Conservation (phyloP, 441 rosid species). For the Pelargonium myrrhifolium region DNA sequence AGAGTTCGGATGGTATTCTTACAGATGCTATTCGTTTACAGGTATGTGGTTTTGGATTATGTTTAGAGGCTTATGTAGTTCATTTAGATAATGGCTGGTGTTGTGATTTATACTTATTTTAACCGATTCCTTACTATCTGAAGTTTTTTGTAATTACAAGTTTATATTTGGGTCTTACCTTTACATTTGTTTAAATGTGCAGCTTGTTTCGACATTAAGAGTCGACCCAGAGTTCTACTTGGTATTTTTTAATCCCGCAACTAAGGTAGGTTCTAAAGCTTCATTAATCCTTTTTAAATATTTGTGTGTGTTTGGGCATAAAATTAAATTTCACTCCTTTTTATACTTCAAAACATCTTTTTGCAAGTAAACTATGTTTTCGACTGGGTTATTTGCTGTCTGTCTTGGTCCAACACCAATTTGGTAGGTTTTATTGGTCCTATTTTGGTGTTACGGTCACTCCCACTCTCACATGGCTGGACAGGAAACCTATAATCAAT, state of each 20-base stretch:
- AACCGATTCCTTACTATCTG: neutral
- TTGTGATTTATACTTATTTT: neutral
- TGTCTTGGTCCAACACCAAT: neutral
- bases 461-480: neutral
- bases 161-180: conserved; percentile 11
- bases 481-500: neutral
- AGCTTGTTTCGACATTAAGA: conserved; percentile 84
- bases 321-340: conserved; percentile 9
- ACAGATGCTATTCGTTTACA: conserved; percentile 76
- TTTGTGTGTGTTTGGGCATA: neutral
- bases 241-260: conserved; percentile 62
- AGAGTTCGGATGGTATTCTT: conserved; percentile 40
- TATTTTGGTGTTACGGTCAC: neutral
- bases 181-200: conserved; percentile 33
- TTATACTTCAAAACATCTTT: neutral
- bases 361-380: conserved; percentile 5
- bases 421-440: neutral
- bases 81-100: neutral
- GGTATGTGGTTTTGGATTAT: conserved; percentile 38
- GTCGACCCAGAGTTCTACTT: conserved; percentile 77
- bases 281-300: neutral
- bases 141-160: neutral
- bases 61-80: neutral
- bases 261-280: conserved; percentile 53
- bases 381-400: neutral